Percentiles rank a stretch among this genome's conserved stretches.
phyloP scores from a whole-genome alignment of 2,329 filamentous ascomycete genomes.

The Penicillium polonicum region DNA sequence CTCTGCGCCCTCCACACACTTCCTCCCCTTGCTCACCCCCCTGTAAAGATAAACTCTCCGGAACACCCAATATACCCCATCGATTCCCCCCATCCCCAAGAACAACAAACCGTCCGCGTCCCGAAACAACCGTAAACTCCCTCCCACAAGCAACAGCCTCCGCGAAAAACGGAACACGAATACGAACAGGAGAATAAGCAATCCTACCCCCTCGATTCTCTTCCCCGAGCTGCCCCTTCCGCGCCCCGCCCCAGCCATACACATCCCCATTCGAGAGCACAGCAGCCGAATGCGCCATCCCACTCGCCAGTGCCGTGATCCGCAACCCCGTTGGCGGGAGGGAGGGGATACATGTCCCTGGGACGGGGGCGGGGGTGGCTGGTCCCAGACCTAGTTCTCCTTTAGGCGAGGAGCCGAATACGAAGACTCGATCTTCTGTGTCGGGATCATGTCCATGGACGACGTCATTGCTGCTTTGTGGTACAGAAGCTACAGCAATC shows the following conservation, averaged over 20 bases:
- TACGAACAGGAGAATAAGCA: conserved; percentile 60
- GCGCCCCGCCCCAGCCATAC: conserved; percentile 84
- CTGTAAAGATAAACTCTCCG: conserved; percentile 31
- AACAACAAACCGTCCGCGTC: conserved; percentile 61
- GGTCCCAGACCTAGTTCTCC: conserved; percentile 65
- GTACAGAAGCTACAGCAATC: conserved; percentile 52
- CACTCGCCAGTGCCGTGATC: conserved; percentile 67
- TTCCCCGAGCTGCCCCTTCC: conserved; percentile 78
- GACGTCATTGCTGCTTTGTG: not conserved
- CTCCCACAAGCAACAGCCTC: conserved; percentile 71
- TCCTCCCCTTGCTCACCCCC: conserved; percentile 19
- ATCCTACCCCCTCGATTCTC: conserved; percentile 49
- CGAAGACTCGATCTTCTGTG: conserved; percentile 51
- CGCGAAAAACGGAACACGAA: conserved; percentile 63
- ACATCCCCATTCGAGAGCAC: conserved; percentile 73
- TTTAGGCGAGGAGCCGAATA: conserved; percentile 64
- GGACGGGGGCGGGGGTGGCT: conserved; percentile 40
- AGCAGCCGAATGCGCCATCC: conserved; percentile 74
- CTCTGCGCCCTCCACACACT: not conserved
- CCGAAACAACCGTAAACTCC: conserved; percentile 75
- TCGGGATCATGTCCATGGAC: not conserved
- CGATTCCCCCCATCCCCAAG: conserved; percentile 68
- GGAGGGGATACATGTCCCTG: conserved; percentile 50
- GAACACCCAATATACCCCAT: conserved; percentile 62
- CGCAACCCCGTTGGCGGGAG: conserved; percentile 63